Evolutionary conservation across 106 monocot genomes (phyloP), one percentile per base, ranked within the genome.

Genomic region (Acanthochlamys bracteata): DNA sequence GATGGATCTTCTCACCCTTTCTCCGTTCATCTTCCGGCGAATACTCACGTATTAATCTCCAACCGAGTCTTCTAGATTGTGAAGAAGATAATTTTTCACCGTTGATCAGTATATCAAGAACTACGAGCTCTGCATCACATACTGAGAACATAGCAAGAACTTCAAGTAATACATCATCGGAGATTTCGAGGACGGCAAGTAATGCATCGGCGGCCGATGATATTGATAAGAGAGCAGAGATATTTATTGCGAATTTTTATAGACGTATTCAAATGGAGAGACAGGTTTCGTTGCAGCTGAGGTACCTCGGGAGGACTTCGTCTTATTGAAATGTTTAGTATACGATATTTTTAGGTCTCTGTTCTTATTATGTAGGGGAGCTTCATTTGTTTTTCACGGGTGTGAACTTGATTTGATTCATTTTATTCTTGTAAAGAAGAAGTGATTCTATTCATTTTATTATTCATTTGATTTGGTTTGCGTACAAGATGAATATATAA

Each of bases 261-360:
- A 64, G 24, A 21, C 63, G 45, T 42, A 41, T 64, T 43, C 42
- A 43, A 19, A 64, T 64, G 63, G 63, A 64, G 19, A 14, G 63
- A 8, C 63, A 64, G 42, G 42, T 64, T 19, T 64, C 63, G 42
- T 43, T 64, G 2, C 20, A 64, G 21, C 63, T 64, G 22, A 0
- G 63, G 7, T 64, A 64, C 42, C 10, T 54, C 16, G 53, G 19
- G 53, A 54, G 53, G 53, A 54, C 53, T 54, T 16, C 16, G 53
- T 54, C 53, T 8, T 10, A 46, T 10, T 46, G 45, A 46, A n/a
- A n/a, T n/a, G n/a, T n/a, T n/a, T n/a, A n/a, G n/a, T n/a, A n/a
- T n/a, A n/a, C n/a, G n/a, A n/a, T n/a, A n/a, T n/a, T n/a, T n/a
- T n/a, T n/a, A n/a, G n/a, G n/a, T n/a, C n/a, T n/a, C n/a, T n/a